phyloP scores from a whole-genome alignment of 202 grass and related monocot genomes.

The Schoenoplectus tabernaemontani region DNA sequence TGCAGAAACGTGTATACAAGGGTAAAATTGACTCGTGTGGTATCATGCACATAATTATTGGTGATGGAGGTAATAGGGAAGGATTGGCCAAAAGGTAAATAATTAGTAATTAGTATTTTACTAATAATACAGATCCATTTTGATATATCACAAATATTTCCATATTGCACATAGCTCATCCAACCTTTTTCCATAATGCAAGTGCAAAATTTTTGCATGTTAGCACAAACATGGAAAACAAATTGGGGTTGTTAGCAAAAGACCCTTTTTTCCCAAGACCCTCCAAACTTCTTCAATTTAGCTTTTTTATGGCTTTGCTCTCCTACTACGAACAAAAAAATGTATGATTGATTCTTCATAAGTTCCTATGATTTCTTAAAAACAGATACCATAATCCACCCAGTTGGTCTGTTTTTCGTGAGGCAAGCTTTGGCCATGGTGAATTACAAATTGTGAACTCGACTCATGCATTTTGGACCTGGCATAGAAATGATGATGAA shows the following conservation, averaged over 20 bases:
- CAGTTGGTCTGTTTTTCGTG: constrained; percentile 77
- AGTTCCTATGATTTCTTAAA: background rate
- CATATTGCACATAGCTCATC: no score
- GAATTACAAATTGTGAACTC: constrained; percentile 69
- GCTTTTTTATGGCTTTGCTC: no score
- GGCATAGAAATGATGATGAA: constrained; percentile 89
- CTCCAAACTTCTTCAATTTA: background rate
- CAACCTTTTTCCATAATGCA: no score
- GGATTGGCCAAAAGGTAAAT: constrained; percentile 75
- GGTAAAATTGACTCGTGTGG: constrained; percentile 58
- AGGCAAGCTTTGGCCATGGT: constrained; percentile 94
- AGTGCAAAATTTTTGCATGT: no score
- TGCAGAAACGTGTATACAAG: constrained; percentile 64
- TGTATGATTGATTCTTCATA: background rate
- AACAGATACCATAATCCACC: constrained; percentile 63
- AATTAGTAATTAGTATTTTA: background rate
- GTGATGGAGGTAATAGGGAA: constrained; percentile 92
- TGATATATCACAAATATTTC: no score
- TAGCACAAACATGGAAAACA: background rate
- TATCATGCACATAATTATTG: constrained; percentile 80
- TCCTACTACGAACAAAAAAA: no score
- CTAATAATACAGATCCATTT: background rate
- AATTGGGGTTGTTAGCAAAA: background rate
- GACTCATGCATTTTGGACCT: constrained; percentile 82
- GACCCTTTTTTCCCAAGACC: background rate